Evolutionary conservation across 2,329 filamentous ascomycete species (phyloP).

Genomic region (Verticillium klebahnii): DNA sequence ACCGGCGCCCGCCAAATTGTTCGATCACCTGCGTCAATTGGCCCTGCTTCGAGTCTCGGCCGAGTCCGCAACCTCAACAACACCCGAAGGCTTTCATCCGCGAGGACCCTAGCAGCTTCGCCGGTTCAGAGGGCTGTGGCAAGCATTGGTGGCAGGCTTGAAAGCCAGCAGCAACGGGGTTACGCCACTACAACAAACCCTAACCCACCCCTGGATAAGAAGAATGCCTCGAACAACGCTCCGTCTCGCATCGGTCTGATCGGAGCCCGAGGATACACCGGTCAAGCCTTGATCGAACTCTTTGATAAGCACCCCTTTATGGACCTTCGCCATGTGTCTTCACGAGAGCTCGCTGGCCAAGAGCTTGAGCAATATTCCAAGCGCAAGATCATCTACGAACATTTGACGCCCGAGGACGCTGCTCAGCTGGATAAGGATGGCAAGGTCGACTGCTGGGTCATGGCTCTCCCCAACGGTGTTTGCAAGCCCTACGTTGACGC

Average conservation of each 20-base stretch:
- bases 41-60: no score
- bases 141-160: no score
- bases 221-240: slow-evolving; percentile 74
- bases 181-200: slow-evolving; percentile 66
- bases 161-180: no score
- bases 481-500: slow-evolving; percentile 94
- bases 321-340: slow-evolving; percentile 88
- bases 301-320: slow-evolving; percentile 85
- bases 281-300: slow-evolving; percentile 82
- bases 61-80: no score
- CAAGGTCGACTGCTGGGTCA: slow-evolving; percentile 92
- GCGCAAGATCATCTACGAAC: slow-evolving; percentile 88
- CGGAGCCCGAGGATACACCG: slow-evolving; percentile 89
- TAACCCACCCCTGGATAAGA: slow-evolving; percentile 83
- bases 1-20: no score
- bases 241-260: slow-evolving; percentile 82
- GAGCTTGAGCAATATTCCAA: slow-evolving; percentile 87
- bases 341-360: slow-evolving; percentile 84
- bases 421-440: slow-evolving; percentile 77
- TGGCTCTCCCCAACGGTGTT: slow-evolving; percentile 84
- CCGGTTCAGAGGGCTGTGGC: no score
- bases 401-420: slow-evolving; percentile 81
- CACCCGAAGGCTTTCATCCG: no score
- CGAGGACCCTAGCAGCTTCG: no score
- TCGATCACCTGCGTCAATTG: no score